These are phyloP conservation scores for Fusarium sulawesiense DNA, from an alignment of 2,329 filamentous ascomycete genomes.

Conservation along the genomic window DNA sequence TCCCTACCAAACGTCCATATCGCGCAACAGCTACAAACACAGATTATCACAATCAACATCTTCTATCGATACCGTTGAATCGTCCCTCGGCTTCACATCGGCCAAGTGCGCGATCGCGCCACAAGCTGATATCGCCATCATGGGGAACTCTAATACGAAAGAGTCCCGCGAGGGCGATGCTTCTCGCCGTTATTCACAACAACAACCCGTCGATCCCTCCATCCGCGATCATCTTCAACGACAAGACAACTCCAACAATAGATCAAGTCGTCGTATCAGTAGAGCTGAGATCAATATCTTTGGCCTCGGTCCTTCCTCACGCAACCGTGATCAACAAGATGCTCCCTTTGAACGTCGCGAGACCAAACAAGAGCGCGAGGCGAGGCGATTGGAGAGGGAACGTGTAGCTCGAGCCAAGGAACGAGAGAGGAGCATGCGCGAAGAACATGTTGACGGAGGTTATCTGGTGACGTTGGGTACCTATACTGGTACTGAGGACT, in stretches of 20 bases:
- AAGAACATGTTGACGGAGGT: slow-evolving; percentile 94
- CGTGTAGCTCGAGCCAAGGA: slow-evolving; percentile 80
- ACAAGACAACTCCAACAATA: slow-evolving; percentile 36
- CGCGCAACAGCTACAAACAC: slow-evolving; percentile 1
- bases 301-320: slow-evolving; percentile 55
- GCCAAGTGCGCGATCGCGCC: slow-evolving; percentile 35
- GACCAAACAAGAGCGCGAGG: slow-evolving; percentile 91
- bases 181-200: slow-evolving; percentile 34
- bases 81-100: slow-evolving; percentile 2
- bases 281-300: slow-evolving; percentile 62
- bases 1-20: slow-evolving; percentile 12
- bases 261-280: slow-evolving; percentile 49
- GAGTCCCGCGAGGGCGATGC: slow-evolving; percentile 52
- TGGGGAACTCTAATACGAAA: slow-evolving; percentile 57
- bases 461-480: slow-evolving; percentile 94
- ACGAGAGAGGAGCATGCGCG: slow-evolving; percentile 87
- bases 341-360: slow-evolving; percentile 75
- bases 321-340: slow-evolving; percentile 54
- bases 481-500: slow-evolving; percentile 93
- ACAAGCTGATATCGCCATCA: slow-evolving; percentile 34
- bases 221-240: slow-evolving; percentile 40
- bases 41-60: not conserved
- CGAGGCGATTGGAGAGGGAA: slow-evolving; percentile 85
- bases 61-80: not conserved
- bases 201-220: slow-evolving; percentile 37